phyloP scores from a whole-genome alignment of 352 stramenopile species.

The Phytophthora pluvialis region DNA sequence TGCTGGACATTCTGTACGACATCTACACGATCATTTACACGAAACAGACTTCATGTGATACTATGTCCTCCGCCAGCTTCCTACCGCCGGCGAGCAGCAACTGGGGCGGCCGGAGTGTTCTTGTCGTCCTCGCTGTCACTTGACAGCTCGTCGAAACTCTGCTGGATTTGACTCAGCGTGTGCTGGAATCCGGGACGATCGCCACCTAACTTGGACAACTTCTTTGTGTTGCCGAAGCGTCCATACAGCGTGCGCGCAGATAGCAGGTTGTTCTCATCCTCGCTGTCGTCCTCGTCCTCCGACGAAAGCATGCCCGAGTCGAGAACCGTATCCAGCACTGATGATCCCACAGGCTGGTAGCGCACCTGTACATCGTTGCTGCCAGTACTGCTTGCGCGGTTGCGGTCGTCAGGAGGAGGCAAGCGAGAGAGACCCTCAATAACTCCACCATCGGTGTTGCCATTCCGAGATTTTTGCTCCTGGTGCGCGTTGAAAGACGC shows the following conservation, averaged over 20 bases:
- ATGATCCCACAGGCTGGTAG: conserved; percentile 35
- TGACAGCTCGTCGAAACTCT: conserved; percentile 61
- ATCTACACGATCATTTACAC: conserved; percentile 34
- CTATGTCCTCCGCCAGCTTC: not conserved
- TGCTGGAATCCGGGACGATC: conserved; percentile 54
- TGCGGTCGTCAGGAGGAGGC: conserved; percentile 20
- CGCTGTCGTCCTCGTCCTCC: conserved; percentile 37
- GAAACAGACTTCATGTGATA: conserved; percentile 26
- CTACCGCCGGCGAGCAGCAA: conserved; percentile 19
- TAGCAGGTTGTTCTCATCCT: conserved; percentile 49
- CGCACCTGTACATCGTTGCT: conserved; percentile 35
- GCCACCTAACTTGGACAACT: conserved; percentile 49
- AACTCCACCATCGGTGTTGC: not conserved
- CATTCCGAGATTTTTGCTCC: conserved; percentile 12
- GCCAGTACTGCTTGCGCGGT: conserved; percentile 24
- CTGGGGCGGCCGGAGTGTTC: not conserved
- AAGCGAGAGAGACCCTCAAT: conserved; percentile 11
- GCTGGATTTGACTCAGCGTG: conserved; percentile 66
- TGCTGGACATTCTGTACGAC: conserved; percentile 18
- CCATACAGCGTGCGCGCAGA: conserved; percentile 52
- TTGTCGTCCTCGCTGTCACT: conserved; percentile 53
- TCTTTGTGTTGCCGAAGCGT: conserved; percentile 53
- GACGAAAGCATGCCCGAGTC: conserved; percentile 19
- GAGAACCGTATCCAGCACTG: conserved; percentile 33
- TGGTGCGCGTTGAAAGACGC: conserved; percentile 36